These are phyloP conservation scores for Pestalotiopsis sp. DNA, from an alignment of 2,329 filamentous ascomycete genomes.

Conservation along the genomic window DNA sequence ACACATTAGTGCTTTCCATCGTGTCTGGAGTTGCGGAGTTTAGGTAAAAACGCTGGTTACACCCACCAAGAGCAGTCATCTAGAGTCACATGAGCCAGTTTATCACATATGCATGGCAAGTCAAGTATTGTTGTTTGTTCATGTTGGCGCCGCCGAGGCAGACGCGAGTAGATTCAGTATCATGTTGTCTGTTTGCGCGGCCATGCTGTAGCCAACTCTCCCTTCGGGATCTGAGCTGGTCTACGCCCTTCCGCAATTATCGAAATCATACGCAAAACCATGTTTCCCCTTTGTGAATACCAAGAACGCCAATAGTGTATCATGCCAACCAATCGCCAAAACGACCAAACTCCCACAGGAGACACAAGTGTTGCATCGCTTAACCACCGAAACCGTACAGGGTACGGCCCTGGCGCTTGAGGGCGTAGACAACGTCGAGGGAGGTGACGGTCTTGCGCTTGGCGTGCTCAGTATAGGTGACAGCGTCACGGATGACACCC, in stretches of 20 bases:
- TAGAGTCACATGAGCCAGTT: not conserved
- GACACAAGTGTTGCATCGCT: constrained; percentile 18
- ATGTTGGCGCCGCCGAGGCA: constrained; percentile 23
- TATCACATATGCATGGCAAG: not conserved
- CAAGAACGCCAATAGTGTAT: constrained; percentile 33
- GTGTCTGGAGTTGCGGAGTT: not conserved
- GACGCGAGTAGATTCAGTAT: constrained; percentile 29
- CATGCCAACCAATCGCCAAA: constrained; percentile 28
- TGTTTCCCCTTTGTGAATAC: constrained; percentile 25
- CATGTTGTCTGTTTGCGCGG: constrained; percentile 21
- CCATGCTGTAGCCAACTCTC: constrained; percentile 14
- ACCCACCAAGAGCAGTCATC: not conserved
- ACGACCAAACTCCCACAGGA: constrained; percentile 3
- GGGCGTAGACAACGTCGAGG: constrained; percentile 64
- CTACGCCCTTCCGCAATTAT: constrained; percentile 1
- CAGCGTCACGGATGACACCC: constrained; percentile 77
- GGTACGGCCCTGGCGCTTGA: constrained; percentile 67
- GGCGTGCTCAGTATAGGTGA: constrained; percentile 83
- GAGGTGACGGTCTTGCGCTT: constrained; percentile 76
- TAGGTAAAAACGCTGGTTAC: not conserved
- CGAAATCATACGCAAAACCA: constrained; percentile 26
- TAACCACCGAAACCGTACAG: constrained; percentile 73
- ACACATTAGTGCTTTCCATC: not conserved
- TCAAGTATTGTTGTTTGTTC: constrained; percentile 14
- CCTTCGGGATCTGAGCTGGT: constrained; percentile 17